phyloP scores from a whole-genome alignment of 345 rosid genomes.

The Arabis alpina region DNA sequence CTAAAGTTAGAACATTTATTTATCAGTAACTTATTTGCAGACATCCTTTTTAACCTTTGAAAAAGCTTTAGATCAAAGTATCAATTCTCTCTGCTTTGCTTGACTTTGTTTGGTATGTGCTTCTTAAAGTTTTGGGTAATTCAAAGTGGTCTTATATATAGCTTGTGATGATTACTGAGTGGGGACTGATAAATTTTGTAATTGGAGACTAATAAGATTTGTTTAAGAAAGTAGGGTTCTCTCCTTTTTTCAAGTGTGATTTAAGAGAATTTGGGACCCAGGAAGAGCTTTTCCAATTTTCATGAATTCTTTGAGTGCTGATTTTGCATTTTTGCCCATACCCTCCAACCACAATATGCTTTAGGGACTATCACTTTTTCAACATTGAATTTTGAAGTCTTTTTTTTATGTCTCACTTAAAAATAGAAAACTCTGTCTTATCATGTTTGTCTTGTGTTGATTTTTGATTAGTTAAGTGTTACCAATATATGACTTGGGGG shows the following conservation, averaged over 20 bases:
- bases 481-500: background rate
- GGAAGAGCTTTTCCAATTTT: constrained; percentile 13
- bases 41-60: constrained; percentile 25
- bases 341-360: background rate
- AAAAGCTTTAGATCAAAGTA: constrained; percentile 13
- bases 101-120: constrained; percentile 19
- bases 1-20: too few relatives aligned
- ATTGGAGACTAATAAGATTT: constrained; percentile 3
- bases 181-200: background rate
- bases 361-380: constrained; percentile 33
- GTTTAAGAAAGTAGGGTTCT: constrained; percentile 3
- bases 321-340: constrained; percentile 21
- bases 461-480: constrained; percentile 25
- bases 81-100: constrained; percentile 15
- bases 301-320: constrained; percentile 24
- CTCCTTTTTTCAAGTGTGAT: background rate
- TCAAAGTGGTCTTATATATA: constrained; percentile 34
- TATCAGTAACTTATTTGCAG: constrained; percentile 25
- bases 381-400: background rate
- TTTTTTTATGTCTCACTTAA: constrained; percentile 23
- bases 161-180: constrained; percentile 17
- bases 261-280: constrained; percentile 38
- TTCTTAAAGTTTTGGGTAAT: constrained; percentile 8
- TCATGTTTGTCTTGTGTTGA: background rate
- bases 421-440: background rate